phyloP scores from a whole-genome alignment of 2,329 filamentous ascomycete species.

The Fusarium napiforme region DNA sequence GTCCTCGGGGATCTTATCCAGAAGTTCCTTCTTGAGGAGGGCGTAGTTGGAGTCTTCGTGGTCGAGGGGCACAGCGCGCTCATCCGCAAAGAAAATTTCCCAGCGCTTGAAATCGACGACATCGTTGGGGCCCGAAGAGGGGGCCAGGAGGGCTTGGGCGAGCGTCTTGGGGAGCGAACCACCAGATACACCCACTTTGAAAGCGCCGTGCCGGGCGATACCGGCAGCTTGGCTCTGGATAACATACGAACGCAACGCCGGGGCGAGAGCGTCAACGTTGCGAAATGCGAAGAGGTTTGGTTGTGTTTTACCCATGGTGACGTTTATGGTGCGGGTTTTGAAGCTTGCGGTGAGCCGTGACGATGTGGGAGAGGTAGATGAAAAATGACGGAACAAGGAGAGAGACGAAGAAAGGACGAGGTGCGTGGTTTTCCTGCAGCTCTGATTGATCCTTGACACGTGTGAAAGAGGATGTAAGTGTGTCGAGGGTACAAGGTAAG shows the following conservation, averaged over 20 bases:
- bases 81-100: conserved; percentile 99
- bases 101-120: conserved; percentile 83
- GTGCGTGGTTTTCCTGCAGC: conserved; percentile 15
- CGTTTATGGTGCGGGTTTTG: conserved; percentile 38
- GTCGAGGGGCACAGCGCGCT: conserved; percentile 91
- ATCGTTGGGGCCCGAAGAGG: conserved; percentile 64
- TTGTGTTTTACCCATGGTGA: conserved; percentile 64
- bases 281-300: conserved; percentile 85
- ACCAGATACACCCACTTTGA: conserved; percentile 93
- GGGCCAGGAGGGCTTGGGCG: conserved; percentile 80
- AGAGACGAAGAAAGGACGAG: background rate
- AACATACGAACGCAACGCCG: conserved; percentile 83
- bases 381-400: conserved; percentile 1
- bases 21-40: conserved; percentile 85
- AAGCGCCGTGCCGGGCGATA: conserved; percentile 80
- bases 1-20: conserved; percentile 84
- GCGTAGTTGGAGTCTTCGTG: conserved; percentile 95
- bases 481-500: background rate
- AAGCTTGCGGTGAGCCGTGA: conserved; percentile 28
- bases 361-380: background rate
- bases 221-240: conserved; percentile 84
- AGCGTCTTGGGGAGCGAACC: conserved; percentile 92
- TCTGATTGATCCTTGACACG: conserved; percentile 16
- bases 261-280: conserved; percentile 74
- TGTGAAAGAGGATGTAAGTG: conserved; percentile 3